Evolutionary conservation across 441 rosid genomes (phyloP), one percentile per base, ranked within the genome.

Genomic region (Dalechampia spathulata): DNA sequence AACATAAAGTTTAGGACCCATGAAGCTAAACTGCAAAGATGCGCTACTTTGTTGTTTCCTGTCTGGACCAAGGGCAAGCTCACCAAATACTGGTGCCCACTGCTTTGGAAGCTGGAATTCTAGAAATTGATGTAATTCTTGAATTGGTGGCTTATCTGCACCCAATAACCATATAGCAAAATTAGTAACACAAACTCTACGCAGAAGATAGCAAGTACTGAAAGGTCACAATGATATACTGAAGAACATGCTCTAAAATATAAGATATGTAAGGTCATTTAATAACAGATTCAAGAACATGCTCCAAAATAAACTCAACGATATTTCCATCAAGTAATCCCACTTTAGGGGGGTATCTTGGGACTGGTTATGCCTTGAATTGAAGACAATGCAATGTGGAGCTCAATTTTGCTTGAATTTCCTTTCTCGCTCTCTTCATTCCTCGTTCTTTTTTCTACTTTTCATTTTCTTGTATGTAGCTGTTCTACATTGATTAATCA

Each of bases 51-150:
- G 87, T 45, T 75, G 88, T 72, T 75, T 93, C 32, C 85, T 66
- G 61, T 87, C 90, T 1, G 91, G 93, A 57, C 97, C 99, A 64
- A 84, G 86, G 51, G 97, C 88, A 71, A 90, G 87, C 61, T 93
- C 96, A 51, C 92, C 86, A 77, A 90, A 93, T 22, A 83, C 82
- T 2, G 99, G 97, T 22, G 99, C 99, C 99, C 99, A 93, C 27
- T 81, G 95, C 65, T 86, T 82, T 27, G 97, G 99, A 49, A 93
- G 81, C 73, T 93, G 99, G 74, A 93, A 93, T 62, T 93, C 99
- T 69, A 93, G 67, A 73, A 93, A 93, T 66, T 83, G 89, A 62
- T 82, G 87, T n/a, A 90, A 83, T 66, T 93, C 99, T 67, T 76
- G 77, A 39, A 85, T 68, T 13, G 86, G 95, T 15, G 97, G 99